Percentiles rank a stretch among this genome's conserved stretches.
Evolutionary conservation across 1,284 basidiomycete genomes (phyloP).

Genomic region (Sphagnurus paluster): DNA sequence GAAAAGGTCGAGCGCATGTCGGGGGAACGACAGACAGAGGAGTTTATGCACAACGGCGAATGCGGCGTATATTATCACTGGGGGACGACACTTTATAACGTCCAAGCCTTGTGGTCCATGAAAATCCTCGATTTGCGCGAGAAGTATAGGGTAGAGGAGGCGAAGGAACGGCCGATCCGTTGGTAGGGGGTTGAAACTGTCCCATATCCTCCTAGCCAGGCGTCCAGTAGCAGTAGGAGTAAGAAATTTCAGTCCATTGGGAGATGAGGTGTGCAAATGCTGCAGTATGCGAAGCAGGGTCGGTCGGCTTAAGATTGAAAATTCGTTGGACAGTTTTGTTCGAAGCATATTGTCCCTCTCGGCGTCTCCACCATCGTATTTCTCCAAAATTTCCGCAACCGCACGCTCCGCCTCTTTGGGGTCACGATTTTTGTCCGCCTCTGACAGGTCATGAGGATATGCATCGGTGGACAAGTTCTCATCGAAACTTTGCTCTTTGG

Average conservation of each 20-base stretch:
- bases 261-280: slow-evolving; percentile 6
- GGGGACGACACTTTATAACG: slow-evolving; percentile 29
- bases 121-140: slow-evolving; percentile 18
- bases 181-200: background rate
- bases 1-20: slow-evolving; percentile 42
- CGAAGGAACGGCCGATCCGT: slow-evolving; percentile 20
- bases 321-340: slow-evolving; percentile 9
- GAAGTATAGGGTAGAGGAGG: slow-evolving; percentile 24
- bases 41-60: slow-evolving; percentile 34
- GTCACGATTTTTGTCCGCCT: slow-evolving; percentile 5
- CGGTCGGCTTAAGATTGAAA: slow-evolving; percentile 6
- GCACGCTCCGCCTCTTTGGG: slow-evolving; percentile 12
- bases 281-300: slow-evolving; percentile 16
- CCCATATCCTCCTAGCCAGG: slow-evolving; percentile 19
- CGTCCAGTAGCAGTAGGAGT: slow-evolving; percentile 3
- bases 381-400: slow-evolving; percentile 17
- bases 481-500: slow-evolving; percentile 5
- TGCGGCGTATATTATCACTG: slow-evolving; percentile 27
- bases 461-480: slow-evolving; percentile 6
- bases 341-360: slow-evolving; percentile 9
- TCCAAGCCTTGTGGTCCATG: slow-evolving; percentile 25
- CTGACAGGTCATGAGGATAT: slow-evolving; percentile 12
- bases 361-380: slow-evolving; percentile 3
- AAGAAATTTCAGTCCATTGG: slow-evolving; percentile 4
- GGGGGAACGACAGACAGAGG: slow-evolving; percentile 29